Conservation (phyloP, 139 green algal species). For the Edaphochlamys debaryana region DNA sequence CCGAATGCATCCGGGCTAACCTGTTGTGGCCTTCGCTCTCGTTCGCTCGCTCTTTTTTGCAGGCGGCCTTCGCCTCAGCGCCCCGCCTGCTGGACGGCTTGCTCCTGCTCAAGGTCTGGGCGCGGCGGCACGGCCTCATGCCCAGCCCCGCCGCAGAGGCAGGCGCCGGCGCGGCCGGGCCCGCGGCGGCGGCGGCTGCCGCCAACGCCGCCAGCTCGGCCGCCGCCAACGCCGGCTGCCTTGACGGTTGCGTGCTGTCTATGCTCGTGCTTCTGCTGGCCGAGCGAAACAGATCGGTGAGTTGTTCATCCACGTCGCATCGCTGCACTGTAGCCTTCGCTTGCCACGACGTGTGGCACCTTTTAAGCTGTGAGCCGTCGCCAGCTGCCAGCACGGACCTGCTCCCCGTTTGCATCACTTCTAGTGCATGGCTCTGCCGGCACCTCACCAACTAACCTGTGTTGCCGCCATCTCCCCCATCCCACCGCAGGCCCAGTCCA, state of each 20-base stretch:
- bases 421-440: too few species aligned
- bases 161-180: neutral
- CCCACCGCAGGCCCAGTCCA: conserved; percentile 54
- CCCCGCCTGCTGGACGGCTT: conserved; percentile 61
- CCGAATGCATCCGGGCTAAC: too few species aligned
- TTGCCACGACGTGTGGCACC: too few species aligned
- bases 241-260: conserved; percentile 63
- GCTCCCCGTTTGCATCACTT: too few species aligned
- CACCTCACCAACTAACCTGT: too few species aligned
- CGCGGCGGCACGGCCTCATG: conserved; percentile 58
- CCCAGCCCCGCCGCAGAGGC: neutral
- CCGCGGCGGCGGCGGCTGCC: neutral
- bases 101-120: conserved; percentile 81
- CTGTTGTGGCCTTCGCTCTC: too few species aligned
- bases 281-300: conserved; percentile 59
- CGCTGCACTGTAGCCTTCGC: too few species aligned
- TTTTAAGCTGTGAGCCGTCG: too few species aligned
- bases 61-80: conserved; percentile 28
- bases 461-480: neutral
- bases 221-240: conserved; percentile 47
- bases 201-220: neutral
- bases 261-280: conserved; percentile 70
- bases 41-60: neutral
- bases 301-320: too few species aligned
- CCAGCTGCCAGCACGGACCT: too few species aligned